Base-by-base conservation (phyloP, 108 stramenopile species). In the Pseudonitzschia multiseries region DNA sequence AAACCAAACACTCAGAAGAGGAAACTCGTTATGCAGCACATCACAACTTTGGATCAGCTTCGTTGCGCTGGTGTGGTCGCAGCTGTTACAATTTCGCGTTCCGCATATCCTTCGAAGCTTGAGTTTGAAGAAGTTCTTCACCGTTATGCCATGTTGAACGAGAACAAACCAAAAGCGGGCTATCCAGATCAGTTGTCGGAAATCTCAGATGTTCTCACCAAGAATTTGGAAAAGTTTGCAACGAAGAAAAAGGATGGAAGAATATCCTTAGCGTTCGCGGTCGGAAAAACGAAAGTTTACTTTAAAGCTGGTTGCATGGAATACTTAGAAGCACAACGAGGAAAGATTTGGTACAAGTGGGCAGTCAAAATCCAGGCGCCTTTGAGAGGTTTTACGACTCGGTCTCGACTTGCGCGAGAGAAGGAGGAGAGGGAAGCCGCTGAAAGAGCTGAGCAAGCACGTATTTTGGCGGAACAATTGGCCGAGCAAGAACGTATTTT, bases 61-160 rank as follows among this genome's bases (percentile, higher is more conserved):
- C 86, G 96, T 67, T 98, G 93, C 69, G 93, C 94, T 36, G 97
- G 98, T 71, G 94, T 98, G 44, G 77, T 97, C 52, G 97, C 96
- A 71, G 97, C 97, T 33, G 89, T 93, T 21, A 81, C 86, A 14
- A 94, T 99, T 53, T 83, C 93, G 27, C 85, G 98, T 54, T 94
- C 94, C 22, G 95, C 93, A 28, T 99, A 92, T 73, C 97, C 98
- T 21, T 96, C 97, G 73, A 95, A 94, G 42, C 80, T 96, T 32
- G 51, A 81, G 18, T 84, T 89, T 60, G 75, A 71, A 22, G 88
- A 87, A 31, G 87, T 97, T 26, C 71, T 81, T 52, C 76, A 85
- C 20, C 79, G 88, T 42, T 92, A 87, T 66, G 73, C 67, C 50
- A 80, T 80, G 74, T 56, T 81, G 40, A 78, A 78, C 44, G 57